These are phyloP conservation scores for Trichoderma parareesei DNA, from an alignment of 495 filamentous ascomycete species.

Conservation along the genomic window DNA sequence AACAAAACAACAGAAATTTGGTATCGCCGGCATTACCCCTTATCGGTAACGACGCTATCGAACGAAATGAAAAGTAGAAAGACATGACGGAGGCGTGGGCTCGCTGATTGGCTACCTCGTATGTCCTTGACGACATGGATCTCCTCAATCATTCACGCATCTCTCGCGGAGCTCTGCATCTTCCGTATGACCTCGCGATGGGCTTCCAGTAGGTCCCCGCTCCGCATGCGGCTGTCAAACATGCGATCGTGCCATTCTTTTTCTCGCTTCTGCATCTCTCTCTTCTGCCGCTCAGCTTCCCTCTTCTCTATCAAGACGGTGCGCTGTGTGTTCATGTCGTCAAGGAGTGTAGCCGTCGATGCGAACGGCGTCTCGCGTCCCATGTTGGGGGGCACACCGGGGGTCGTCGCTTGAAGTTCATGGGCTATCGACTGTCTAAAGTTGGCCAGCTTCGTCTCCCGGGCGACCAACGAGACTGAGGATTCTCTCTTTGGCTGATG, in stretches of 20 bases:
- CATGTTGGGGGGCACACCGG: slow-evolving; percentile 24
- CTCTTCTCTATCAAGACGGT: slow-evolving; percentile 33
- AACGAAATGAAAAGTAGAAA: background rate
- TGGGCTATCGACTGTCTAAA: slow-evolving; percentile 66
- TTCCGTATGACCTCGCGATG: slow-evolving; percentile 75
- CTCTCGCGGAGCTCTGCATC: slow-evolving; percentile 70
- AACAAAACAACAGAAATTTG: background rate
- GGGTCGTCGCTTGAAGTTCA: slow-evolving; percentile 44
- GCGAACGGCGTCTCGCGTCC: slow-evolving; percentile 34
- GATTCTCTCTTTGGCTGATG: slow-evolving; percentile 48
- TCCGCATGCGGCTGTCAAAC: slow-evolving; percentile 69
- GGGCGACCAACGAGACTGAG: slow-evolving; percentile 31
- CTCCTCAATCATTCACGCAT: slow-evolving; percentile 12
- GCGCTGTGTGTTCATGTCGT: slow-evolving; percentile 38
- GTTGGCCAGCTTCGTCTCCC: slow-evolving; percentile 58
- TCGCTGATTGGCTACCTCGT: too few relatives aligned
- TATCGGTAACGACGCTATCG: background rate
- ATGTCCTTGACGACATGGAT: background rate
- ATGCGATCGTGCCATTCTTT: slow-evolving; percentile 42
- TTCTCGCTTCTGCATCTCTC: slow-evolving; percentile 33
- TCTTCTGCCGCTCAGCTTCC: slow-evolving; percentile 39
- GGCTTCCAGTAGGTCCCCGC: slow-evolving; percentile 62
- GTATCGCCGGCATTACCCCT: background rate
- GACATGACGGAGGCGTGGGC: background rate
- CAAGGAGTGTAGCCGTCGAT: slow-evolving; percentile 18